phyloP scores from a whole-genome alignment of 2,329 filamentous ascomycete species.

The Chaetomium globosum region DNA sequence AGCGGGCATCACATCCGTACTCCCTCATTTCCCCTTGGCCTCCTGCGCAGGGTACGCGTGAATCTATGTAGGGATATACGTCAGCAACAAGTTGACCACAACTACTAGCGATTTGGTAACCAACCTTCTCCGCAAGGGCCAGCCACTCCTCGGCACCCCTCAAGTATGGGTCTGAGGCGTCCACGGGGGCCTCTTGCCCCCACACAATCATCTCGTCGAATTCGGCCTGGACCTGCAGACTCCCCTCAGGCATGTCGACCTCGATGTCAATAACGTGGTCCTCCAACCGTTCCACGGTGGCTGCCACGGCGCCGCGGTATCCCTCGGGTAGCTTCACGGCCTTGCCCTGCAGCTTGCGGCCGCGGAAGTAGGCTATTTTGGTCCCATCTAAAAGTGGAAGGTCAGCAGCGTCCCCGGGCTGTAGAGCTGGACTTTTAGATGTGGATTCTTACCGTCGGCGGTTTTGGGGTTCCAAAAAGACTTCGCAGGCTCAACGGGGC shows the following conservation, averaged over 20 bases:
- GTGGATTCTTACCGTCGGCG: slow-evolving; percentile 31
- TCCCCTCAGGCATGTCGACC: slow-evolving; percentile 49
- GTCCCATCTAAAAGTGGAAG: slow-evolving; percentile 47
- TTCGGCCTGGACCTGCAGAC: slow-evolving; percentile 63
- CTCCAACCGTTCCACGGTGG: slow-evolving; percentile 40
- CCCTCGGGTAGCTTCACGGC: slow-evolving; percentile 67
- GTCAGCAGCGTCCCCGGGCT: not conserved
- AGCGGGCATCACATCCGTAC: not conserved
- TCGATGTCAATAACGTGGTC: slow-evolving; percentile 48
- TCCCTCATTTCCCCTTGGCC: slow-evolving; percentile 13
- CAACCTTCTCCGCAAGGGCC: slow-evolving; percentile 31
- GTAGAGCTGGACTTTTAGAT: not conserved
- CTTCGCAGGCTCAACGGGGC: slow-evolving; percentile 63
- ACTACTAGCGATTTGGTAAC: not conserved
- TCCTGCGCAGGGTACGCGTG: slow-evolving; percentile 21
- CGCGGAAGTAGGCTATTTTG: slow-evolving; percentile 71
- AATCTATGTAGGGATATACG: slow-evolving; percentile 11
- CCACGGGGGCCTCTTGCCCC: slow-evolving; percentile 72
- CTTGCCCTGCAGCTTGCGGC: slow-evolving; percentile 74
- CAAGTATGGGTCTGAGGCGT: slow-evolving; percentile 65
- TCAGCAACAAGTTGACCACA: not conserved
- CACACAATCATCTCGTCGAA: slow-evolving; percentile 83
- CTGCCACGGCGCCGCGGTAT: slow-evolving; percentile 67
- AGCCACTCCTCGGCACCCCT: slow-evolving; percentile 37
- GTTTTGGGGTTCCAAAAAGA: slow-evolving; percentile 70